Base-by-base conservation (phyloP, 2,329 filamentous ascomycete species). In the Hypoxylon sp. region DNA sequence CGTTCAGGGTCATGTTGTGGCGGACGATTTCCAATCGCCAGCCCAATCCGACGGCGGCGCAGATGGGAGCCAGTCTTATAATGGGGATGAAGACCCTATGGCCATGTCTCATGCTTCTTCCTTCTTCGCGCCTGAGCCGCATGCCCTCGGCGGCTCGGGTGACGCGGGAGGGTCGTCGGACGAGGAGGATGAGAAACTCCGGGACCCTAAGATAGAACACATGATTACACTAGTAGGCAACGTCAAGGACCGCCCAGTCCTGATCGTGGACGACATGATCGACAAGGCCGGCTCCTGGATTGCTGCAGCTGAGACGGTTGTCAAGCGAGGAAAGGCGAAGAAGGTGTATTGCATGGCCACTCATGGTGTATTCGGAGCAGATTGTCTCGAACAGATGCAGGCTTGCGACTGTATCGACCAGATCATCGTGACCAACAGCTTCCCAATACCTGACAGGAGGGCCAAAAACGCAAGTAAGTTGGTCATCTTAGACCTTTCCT, bases 211-310 rank as follows among this genome's bases (percentile, higher is more conserved):
- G 65, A 84, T 95, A 20, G 96, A 99, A 81, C 93, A 94, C 75
- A 97, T 95, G 83, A 96, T 99, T 73, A 99, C 96, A 0, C 84
- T 99, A n/a, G 96, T 99, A 12, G 96, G 96, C 65, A 93, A 98
- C 73, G 96, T 99, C 64, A 91, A 89, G 75, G 89, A 93, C 76
- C 89, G 93, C 62, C 90, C 93, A 0, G 96, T 98, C 56, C 91
- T 99, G 76, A 93, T 99, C 65, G 92, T 99, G 51, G 96, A 99
- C 77, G 96, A 99, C 78, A 98, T 99, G 92, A 97, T 99, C 75
- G 96, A 99, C 81, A 97, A 97, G 81, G 90, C 93, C 8, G 93
- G 91, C 12, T 97, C 93, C 5, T 99, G 96, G 96, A 96, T 99
- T 71, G 95, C 95, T 4, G 96, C 96, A 5, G 96, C 96, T 11